Evolutionary conservation across 2,329 filamentous ascomycete species (phyloP).

Genomic region (Aspergillus tamarii): DNA sequence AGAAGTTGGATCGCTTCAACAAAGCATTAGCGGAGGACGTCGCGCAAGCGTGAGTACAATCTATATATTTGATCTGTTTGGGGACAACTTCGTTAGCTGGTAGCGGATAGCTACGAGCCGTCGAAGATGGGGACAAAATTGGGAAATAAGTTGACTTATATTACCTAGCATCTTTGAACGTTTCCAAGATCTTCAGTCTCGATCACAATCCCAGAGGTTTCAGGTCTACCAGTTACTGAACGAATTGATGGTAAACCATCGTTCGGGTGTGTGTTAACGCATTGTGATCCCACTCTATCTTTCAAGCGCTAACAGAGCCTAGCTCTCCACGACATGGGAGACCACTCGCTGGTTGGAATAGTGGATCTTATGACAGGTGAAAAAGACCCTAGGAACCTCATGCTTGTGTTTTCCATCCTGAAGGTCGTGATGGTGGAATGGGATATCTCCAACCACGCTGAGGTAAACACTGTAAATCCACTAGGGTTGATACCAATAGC

Average conservation of each 20-base stretch:
- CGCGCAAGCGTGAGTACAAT: constrained; percentile 53
- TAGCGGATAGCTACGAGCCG: not conserved
- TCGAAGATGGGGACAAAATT: not conserved
- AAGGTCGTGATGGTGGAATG: constrained; percentile 70
- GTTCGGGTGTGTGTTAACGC: constrained; percentile 49
- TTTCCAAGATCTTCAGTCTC: constrained; percentile 61
- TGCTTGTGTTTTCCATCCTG: constrained; percentile 70
- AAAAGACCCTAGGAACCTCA: constrained; percentile 70
- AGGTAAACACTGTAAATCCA: constrained; percentile 44
- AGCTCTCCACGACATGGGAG: constrained; percentile 60
- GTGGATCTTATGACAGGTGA: constrained; percentile 69
- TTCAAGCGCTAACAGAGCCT: constrained; percentile 13
- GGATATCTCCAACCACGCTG: constrained; percentile 63
- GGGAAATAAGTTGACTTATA: constrained; percentile 20
- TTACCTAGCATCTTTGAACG: constrained; percentile 51
- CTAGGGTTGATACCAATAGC: not conserved
- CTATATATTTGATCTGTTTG: not conserved
- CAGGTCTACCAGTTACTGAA: constrained; percentile 65
- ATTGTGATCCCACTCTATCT: not conserved
- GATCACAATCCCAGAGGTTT: constrained; percentile 67
- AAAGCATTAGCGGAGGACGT: constrained; percentile 58
- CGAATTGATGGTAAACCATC: constrained; percentile 63
- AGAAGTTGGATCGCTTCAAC: constrained; percentile 63
- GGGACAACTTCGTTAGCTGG: not conserved
- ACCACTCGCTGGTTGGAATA: constrained; percentile 63